These are phyloP conservation scores for Leccinum obscurum DNA, from an alignment of 768 basidiomycete species.

Conservation along the genomic window DNA sequence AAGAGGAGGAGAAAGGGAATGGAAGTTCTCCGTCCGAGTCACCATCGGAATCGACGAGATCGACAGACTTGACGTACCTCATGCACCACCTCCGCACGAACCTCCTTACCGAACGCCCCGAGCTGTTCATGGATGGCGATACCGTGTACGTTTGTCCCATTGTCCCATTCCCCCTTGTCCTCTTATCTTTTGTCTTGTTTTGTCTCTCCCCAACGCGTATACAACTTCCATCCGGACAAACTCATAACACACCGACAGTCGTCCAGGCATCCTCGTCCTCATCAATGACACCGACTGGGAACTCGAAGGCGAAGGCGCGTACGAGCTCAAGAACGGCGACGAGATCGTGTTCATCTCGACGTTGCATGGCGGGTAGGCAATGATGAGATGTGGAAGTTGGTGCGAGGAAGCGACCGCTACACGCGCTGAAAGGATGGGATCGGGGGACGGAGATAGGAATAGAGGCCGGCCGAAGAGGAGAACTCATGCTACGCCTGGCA, in stretches of 20 bases:
- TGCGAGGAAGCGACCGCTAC: not conserved
- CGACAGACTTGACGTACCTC: constrained; percentile 70
- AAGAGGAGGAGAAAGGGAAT: not conserved
- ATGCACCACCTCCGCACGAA: constrained; percentile 77
- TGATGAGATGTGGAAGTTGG: too few species aligned
- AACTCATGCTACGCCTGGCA: not conserved
- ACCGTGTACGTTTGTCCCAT: constrained; percentile 64
- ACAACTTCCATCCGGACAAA: too few species aligned
- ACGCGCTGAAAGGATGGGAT: not conserved
- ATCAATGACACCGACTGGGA: constrained; percentile 99
- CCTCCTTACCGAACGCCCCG: constrained; percentile 79
- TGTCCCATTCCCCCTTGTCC: not conserved
- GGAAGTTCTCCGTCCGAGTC: not conserved
- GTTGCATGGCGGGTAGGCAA: constrained; percentile 61
- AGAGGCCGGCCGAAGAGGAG: not conserved
- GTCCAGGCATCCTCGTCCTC: constrained; percentile 95
- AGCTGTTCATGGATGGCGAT: constrained; percentile 84
- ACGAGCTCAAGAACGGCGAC: constrained; percentile 73
- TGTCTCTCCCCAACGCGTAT: not conserved
- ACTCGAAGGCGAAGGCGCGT: constrained; percentile 90
- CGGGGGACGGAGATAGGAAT: not conserved
- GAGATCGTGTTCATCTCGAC: constrained; percentile 98
- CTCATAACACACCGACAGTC: constrained; percentile 48
- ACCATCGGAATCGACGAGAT: constrained; percentile 30
- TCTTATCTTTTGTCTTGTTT: not conserved